Percentiles rank a stretch among this genome's conserved stretches.
Conservation (phyloP, 192 early-diverging fungal species). For the Coemansia sp. region DNA sequence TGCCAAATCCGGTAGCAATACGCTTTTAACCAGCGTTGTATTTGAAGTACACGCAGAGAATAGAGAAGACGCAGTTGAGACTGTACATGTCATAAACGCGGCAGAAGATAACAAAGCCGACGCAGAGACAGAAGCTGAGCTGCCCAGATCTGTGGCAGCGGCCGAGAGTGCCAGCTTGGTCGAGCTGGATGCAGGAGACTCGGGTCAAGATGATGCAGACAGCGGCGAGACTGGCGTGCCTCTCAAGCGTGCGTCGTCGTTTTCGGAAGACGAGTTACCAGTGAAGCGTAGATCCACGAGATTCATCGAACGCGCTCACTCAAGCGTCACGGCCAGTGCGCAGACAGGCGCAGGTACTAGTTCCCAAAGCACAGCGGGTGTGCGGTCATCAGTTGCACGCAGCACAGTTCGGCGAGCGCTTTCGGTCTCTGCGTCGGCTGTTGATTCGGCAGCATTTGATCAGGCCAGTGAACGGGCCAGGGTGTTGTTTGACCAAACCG, state of each 20-base stretch:
- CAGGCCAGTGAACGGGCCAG: slow-evolving; percentile 6
- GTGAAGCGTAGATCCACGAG: slow-evolving; percentile 46
- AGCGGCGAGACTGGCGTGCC: neutral
- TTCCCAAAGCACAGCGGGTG: neutral
- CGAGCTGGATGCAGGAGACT: neutral
- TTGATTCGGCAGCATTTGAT: slow-evolving; percentile 15
- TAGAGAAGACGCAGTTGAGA: neutral
- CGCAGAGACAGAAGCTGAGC: neutral
- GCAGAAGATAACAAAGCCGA: neutral
- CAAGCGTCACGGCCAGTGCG: neutral
- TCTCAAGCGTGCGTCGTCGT: slow-evolving; percentile 26
- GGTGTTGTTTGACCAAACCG: slow-evolving; percentile 11
- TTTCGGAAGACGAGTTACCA: slow-evolving; percentile 49
- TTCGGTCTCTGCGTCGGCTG: slow-evolving; percentile 4
- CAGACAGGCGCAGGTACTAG: neutral
- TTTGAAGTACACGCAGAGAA: neutral
- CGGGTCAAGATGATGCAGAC: neutral
- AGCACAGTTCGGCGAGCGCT: slow-evolving; percentile 2
- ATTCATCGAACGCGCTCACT: slow-evolving; percentile 38
- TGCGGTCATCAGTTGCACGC: slow-evolving; percentile 5
- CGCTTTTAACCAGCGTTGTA: neutral
- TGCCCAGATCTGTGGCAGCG: neutral
- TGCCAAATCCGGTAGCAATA: neutral
- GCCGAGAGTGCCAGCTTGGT: neutral
- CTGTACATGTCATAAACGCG: neutral